These are phyloP conservation scores for Aspergillus luchuensis DNA, from an alignment of 2,329 filamentous ascomycete genomes.

Conservation along the genomic window DNA sequence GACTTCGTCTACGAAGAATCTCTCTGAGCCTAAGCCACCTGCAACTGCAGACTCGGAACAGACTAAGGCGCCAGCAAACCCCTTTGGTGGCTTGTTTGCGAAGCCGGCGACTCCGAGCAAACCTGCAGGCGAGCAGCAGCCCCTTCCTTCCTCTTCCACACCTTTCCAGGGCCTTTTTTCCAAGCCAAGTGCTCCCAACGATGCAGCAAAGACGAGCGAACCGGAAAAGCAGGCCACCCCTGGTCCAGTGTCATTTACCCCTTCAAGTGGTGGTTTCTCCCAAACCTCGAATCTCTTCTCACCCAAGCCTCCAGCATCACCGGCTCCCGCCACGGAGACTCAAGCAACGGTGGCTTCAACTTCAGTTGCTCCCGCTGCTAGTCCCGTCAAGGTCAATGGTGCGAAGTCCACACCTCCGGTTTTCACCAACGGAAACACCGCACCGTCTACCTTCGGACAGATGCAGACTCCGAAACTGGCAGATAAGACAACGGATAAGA, in stretches of 20 bases:
- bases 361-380: conserved; percentile 12
- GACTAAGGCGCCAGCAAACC: conserved; percentile 22
- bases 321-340: conserved; percentile 13
- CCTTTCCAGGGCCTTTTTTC: conserved; percentile 21
- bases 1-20: conserved; percentile 23
- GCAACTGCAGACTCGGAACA: conserved; percentile 18
- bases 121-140: conserved; percentile 19
- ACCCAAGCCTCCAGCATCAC: conserved; percentile 13
- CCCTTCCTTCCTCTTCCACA: conserved; percentile 12
- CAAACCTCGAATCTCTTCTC: conserved; percentile 8
- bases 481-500: conserved; percentile 17
- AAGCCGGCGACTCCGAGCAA: conserved; percentile 20
- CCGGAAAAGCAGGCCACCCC: conserved; percentile 14
- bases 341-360: conserved; percentile 13
- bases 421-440: conserved; percentile 4
- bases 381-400: conserved; percentile 19
- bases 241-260: conserved; percentile 18
- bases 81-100: conserved; percentile 25
- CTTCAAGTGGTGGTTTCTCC: conserved; percentile 11
- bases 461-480: conserved; percentile 24
- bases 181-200: conserved; percentile 19
- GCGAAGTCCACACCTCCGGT: conserved; percentile 7
- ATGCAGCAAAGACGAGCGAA: conserved; percentile 16
- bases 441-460: conserved; percentile 13
- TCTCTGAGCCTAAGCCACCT: conserved; percentile 27